A percentile compares a stretch with the other conserved stretches of the same genome.
phyloP scores from a whole-genome alignment of 306 rosid genomes.

The Oxytropis ochrocephala region DNA sequence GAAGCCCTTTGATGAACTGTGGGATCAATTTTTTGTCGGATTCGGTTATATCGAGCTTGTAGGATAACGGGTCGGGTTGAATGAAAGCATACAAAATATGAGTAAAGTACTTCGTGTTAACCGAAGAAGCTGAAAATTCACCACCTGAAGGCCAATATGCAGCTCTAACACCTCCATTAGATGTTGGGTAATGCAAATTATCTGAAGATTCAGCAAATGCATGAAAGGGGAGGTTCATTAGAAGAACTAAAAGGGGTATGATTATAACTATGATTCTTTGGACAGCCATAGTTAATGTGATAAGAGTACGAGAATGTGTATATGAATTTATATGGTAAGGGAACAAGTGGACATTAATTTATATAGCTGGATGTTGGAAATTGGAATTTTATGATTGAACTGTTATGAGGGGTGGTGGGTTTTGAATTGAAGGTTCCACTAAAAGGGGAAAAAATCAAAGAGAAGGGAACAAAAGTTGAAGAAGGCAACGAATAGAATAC shows the following conservation, averaged over 20 bases:
- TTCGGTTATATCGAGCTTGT: slow-evolving; percentile 30
- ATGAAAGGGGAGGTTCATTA: slow-evolving; percentile 9
- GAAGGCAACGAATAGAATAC: neutral
- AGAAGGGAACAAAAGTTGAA: slow-evolving; percentile 14
- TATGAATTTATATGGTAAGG: neutral
- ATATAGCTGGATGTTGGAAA: neutral
- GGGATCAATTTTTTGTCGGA: slow-evolving; percentile 26
- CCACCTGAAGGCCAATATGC: slow-evolving; percentile 66
- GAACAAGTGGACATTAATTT: neutral
- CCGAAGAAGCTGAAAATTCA: slow-evolving; percentile 39
- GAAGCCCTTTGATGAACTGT: slow-evolving; percentile 38
- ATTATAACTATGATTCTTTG: neutral
- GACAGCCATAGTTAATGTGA: slow-evolving; percentile 13
- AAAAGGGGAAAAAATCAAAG: slow-evolving; percentile 8
- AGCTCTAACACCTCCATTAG: slow-evolving; percentile 38
- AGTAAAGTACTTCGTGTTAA: slow-evolving; percentile 53
- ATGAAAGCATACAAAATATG: slow-evolving; percentile 74
- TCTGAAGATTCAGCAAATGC: neutral
- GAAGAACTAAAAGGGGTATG: slow-evolving; percentile 15
- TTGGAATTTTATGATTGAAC: neutral
- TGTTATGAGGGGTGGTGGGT: neutral
- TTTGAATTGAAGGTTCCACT: neutral
- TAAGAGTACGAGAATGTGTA: neutral
- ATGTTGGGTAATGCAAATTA: neutral
- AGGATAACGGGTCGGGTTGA: slow-evolving; percentile 33